These are phyloP conservation scores for Atkinsonella hypoxylon DNA, from an alignment of 2,329 filamentous ascomycete species.

Conservation along the genomic window DNA sequence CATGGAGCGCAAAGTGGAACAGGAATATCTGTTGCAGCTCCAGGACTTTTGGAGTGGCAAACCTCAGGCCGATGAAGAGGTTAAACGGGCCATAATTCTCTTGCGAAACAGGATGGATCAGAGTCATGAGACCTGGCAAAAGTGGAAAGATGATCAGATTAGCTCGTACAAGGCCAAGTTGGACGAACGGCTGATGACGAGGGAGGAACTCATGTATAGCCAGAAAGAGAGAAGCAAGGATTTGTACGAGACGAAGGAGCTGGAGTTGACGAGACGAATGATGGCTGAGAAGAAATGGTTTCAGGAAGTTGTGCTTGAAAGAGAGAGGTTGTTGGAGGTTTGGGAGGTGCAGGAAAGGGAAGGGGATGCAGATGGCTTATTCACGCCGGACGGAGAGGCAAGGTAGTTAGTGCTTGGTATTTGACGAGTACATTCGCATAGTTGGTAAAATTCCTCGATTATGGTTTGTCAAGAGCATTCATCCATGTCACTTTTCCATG, in stretches of 20 bases:
- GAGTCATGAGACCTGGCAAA: constrained; percentile 27
- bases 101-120: constrained; percentile 30
- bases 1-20: constrained; percentile 31
- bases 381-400: constrained; percentile 12
- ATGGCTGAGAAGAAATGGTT: constrained; percentile 37
- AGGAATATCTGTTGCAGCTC: constrained; percentile 29
- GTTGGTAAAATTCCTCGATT: neutral
- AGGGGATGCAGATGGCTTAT: constrained; percentile 23
- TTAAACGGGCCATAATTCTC: constrained; percentile 21
- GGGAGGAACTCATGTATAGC: constrained; percentile 31
- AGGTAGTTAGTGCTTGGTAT: too few relatives aligned
- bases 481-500: too few relatives aligned
- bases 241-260: constrained; percentile 17
- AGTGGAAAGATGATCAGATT: constrained; percentile 28
- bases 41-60: constrained; percentile 26
- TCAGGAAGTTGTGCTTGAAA: constrained; percentile 30
- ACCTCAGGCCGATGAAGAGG: constrained; percentile 18
- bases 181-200: constrained; percentile 27
- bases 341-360: constrained; percentile 32
- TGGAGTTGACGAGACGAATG: constrained; percentile 21
- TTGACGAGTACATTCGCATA: too few relatives aligned
- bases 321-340: constrained; percentile 28
- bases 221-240: constrained; percentile 20
- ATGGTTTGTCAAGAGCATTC: too few relatives aligned
- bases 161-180: constrained; percentile 22